A percentile compares a stretch with the other conserved stretches of the same genome.
phyloP scores from a whole-genome alignment of 2,329 filamentous ascomycete genomes.

The Alternaria sp. region DNA sequence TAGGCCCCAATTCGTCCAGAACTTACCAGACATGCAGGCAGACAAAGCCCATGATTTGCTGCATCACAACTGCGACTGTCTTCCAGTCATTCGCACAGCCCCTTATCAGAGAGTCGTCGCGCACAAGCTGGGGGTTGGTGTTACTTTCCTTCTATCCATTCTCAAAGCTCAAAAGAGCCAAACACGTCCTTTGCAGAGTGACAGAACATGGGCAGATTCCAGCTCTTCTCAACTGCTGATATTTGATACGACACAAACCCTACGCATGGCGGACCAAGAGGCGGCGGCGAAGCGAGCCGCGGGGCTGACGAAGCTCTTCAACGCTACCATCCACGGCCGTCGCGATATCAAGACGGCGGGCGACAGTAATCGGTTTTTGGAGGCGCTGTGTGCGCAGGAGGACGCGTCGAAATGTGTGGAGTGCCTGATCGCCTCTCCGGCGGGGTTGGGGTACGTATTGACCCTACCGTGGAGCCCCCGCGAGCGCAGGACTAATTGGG shows the following conservation, averaged over 20 bases:
- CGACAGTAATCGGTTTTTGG: conserved; percentile 59
- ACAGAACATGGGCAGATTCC: not conserved
- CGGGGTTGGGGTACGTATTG: conserved; percentile 23
- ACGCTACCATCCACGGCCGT: conserved; percentile 52
- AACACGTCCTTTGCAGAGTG: not conserved
- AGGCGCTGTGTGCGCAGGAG: conserved; percentile 57
- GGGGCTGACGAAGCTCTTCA: conserved; percentile 54
- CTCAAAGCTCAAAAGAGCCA: conserved; percentile 5
- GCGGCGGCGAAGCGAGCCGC: conserved; percentile 35
- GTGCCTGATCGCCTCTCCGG: conserved; percentile 35
- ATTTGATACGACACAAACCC: conserved; percentile 5
- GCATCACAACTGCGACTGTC: conserved; percentile 21
- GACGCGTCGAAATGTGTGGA: conserved; percentile 55
- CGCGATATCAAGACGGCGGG: conserved; percentile 49
- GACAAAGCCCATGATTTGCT: conserved; percentile 18
- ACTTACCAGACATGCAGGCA: conserved; percentile 31
- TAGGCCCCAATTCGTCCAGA: conserved; percentile 27
- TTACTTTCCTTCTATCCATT: conserved; percentile 5
- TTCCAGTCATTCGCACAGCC: conserved; percentile 42
- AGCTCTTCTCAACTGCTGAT: not conserved
- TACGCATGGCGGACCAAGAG: conserved; percentile 31
- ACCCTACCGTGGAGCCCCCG: too few species aligned
- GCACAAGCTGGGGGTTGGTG: conserved; percentile 19
- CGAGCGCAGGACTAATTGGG: too few species aligned
- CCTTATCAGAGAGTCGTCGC: conserved; percentile 18